Conservation (phyloP, 768 basidiomycete species). For the Tricholoma terreum region DNA sequence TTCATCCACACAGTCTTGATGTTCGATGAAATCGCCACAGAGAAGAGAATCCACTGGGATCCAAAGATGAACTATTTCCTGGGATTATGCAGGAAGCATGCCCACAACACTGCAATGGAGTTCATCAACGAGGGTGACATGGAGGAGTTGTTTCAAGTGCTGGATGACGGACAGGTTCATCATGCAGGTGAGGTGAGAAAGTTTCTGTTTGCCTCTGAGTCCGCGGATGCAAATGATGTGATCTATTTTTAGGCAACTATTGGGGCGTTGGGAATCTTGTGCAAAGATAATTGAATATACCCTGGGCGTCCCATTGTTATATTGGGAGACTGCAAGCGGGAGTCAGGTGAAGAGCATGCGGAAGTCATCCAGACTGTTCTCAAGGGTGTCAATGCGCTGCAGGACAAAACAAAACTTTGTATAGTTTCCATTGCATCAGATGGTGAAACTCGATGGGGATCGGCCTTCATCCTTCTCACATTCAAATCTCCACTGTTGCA, state of each 20-base stretch:
- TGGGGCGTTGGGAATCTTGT: conserved; percentile 4
- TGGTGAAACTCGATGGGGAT: conserved; percentile 26
- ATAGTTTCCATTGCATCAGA: conserved; percentile 25
- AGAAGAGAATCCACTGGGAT: conserved; percentile 26
- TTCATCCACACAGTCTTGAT: conserved; percentile 22
- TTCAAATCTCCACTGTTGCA: conserved; percentile 14
- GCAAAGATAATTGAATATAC: conserved; percentile 9
- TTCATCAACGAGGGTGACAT: conserved; percentile 19
- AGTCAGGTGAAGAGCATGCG: conserved; percentile 14
- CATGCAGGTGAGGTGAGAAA: conserved; percentile 10
- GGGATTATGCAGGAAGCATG: conserved; percentile 27
- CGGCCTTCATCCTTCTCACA: conserved; percentile 22
- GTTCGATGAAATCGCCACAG: conserved; percentile 27
- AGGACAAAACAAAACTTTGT: conserved; percentile 1
- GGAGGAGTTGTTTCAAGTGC: conserved; percentile 18
- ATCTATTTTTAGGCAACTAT: conserved; percentile 11
- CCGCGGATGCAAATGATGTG: no score
- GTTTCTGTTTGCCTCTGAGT: background rate
- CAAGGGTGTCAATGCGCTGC: conserved; percentile 7
- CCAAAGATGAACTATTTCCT: conserved; percentile 21
- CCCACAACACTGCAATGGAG: conserved; percentile 8
- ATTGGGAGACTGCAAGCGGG: conserved; percentile 11
- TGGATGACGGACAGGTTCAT: conserved; percentile 20
- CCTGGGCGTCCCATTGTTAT: conserved; percentile 7
- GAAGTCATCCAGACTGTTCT: conserved; percentile 15